A percentile compares a stretch with the other conserved stretches of the same genome.
phyloP scores from a whole-genome alignment of 164 flowering plant genomes.

The Umbellularia californica region DNA sequence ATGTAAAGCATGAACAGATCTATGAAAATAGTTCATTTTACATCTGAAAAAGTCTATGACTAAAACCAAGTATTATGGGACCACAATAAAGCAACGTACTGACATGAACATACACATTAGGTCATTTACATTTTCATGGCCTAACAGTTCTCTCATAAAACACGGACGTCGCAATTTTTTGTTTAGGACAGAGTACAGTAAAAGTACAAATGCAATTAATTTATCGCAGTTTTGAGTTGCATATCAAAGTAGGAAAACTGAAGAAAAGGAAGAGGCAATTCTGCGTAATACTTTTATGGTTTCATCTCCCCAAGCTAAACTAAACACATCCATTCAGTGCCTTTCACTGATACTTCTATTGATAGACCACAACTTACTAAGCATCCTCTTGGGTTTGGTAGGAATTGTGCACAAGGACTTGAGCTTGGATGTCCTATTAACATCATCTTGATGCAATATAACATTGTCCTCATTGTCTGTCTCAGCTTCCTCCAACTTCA shows the following conservation, averaged over 20 bases:
- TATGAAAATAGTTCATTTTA: neutral
- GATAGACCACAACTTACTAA: constrained; percentile 73
- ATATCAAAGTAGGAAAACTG: neutral
- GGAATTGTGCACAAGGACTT: constrained; percentile 60
- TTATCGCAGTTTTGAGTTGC: neutral
- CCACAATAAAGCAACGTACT: neutral
- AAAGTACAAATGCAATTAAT: neutral
- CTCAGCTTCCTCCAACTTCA: constrained; percentile 77
- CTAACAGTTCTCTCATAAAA: neutral
- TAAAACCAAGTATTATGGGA: too few species aligned
- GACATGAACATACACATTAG: neutral
- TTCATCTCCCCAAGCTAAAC: neutral
- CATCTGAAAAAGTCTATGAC: neutral
- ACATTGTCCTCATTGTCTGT: constrained; percentile 41
- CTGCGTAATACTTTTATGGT: neutral
- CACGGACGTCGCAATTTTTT: neutral
- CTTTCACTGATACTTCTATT: constrained; percentile 60
- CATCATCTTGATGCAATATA: constrained; percentile 23
- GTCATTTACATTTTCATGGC: neutral
- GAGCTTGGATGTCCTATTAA: constrained; percentile 39
- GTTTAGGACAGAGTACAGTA: neutral
- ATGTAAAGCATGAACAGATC: neutral
- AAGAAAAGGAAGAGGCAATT: neutral
- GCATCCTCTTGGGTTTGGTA: constrained; percentile 65
- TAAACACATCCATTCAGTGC: constrained; percentile 32